Evolutionary conservation across 225 moss, liverwort and hornwort genomes (phyloP).

Genomic region (Asterella californica): DNA sequence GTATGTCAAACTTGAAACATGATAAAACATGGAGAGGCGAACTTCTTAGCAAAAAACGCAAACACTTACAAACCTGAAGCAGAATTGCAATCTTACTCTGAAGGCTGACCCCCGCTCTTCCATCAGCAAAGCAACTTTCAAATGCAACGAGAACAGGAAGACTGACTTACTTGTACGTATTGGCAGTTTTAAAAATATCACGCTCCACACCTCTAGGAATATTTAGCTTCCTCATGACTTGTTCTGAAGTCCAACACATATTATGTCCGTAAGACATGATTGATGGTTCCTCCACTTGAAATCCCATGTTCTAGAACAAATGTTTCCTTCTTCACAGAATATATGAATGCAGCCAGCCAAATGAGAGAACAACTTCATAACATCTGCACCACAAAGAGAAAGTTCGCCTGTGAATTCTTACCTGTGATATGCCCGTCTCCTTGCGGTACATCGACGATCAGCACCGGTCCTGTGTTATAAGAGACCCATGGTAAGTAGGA

Average conservation of each 20-base stretch:
- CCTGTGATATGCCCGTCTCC: conserved; percentile 74
- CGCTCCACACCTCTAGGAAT: conserved; percentile 69
- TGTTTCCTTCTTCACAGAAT: not conserved
- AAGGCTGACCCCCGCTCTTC: too few relatives aligned
- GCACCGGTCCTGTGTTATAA: conserved; percentile 59
- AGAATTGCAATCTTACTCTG: too few relatives aligned
- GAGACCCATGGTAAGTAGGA: not conserved
- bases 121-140: not conserved
- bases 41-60: too few relatives aligned
- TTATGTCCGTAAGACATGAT: not conserved
- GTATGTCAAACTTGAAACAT: too few relatives aligned
- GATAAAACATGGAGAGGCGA: too few relatives aligned
- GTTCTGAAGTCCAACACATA: conserved; percentile 38
- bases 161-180: conserved; percentile 56
- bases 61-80: not conserved
- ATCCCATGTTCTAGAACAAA: not conserved
- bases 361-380: not conserved
- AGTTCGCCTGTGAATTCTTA: conserved; percentile 3
- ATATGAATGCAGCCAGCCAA: not conserved
- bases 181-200: conserved; percentile 65
- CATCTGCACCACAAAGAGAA: not conserved
- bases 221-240: conserved; percentile 52
- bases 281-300: not conserved
- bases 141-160: not conserved
- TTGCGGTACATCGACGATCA: conserved; percentile 69